A percentile compares a stretch with the other conserved stretches of the same genome.
Evolutionary conservation across 2,329 filamentous ascomycete genomes (phyloP).

Genomic region (Diaporthe eres): DNA sequence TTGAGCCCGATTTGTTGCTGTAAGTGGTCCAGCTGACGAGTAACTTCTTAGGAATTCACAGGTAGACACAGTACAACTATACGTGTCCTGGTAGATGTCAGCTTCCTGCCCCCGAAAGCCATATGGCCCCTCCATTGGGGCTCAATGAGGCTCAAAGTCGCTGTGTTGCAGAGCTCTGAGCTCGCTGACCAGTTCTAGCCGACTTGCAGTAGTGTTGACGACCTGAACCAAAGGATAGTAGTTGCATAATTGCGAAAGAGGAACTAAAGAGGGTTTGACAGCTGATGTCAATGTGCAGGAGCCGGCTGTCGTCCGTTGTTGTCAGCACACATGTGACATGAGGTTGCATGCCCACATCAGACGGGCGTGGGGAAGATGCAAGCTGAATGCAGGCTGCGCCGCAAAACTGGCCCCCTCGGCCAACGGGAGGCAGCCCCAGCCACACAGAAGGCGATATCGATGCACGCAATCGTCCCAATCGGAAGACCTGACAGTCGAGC

Average conservation of each 20-base stretch:
- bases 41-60: no score
- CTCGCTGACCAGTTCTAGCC: not conserved
- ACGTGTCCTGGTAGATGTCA: no score
- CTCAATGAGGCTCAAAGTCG: not conserved
- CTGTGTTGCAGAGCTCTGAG: not conserved
- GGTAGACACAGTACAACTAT: no score
- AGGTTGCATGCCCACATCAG: slow-evolving; percentile 18
- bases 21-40: no score
- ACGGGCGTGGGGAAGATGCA: slow-evolving; percentile 16
- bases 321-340: slow-evolving; percentile 1
- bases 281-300: not conserved
- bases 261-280: not conserved
- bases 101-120: no score
- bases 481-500: not conserved
- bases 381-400: slow-evolving; percentile 28
- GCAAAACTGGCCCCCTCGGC: not conserved
- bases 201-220: not conserved
- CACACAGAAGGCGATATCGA: not conserved
- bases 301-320: not conserved
- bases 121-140: no score
- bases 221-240: not conserved
- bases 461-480: slow-evolving; percentile 39
- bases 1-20: no score
- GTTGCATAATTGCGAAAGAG: not conserved
- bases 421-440: slow-evolving; percentile 22